Conservation (phyloP, 1,139 yeast species). For the Candida sp. region DNA sequence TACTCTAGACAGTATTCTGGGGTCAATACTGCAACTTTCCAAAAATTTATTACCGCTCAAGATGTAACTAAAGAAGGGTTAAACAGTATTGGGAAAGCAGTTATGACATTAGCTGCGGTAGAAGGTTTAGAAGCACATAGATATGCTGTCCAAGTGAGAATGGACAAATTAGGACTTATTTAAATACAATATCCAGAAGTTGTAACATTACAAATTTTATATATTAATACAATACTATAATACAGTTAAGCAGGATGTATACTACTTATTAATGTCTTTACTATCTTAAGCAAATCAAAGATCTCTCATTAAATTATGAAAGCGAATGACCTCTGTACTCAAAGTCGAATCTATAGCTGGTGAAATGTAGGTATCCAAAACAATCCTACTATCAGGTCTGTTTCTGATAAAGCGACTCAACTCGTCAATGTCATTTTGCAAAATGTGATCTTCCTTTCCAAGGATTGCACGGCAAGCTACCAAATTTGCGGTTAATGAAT, state of each 20-base stretch:
- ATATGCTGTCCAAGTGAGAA: constrained; percentile 91
- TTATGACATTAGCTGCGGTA: constrained; percentile 93
- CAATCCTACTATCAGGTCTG: constrained; percentile 33
- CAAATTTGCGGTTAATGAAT: constrained; percentile 34
- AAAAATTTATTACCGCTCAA: constrained; percentile 92
- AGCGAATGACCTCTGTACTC: constrained; percentile 37
- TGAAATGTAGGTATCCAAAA: constrained; percentile 35
- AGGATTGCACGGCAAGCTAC: constrained; percentile 18
- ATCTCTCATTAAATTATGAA: constrained; percentile 22
- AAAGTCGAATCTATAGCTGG: constrained; percentile 35
- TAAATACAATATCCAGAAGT: constrained; percentile 6
- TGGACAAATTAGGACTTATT: constrained; percentile 67
- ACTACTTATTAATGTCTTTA: no score
- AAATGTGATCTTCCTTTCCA: constrained; percentile 11
- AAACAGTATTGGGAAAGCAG: constrained; percentile 86
- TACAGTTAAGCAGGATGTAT: neutral
- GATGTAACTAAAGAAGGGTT: constrained; percentile 84
- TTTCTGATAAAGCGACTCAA: constrained; percentile 18
- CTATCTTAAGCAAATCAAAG: neutral
- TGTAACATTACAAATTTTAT: neutral
- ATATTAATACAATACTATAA: constrained; percentile 1
- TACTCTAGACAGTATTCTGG: constrained; percentile 98
- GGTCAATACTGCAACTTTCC: constrained; percentile 93
- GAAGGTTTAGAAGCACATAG: constrained; percentile 98
- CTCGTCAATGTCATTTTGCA: constrained; percentile 12